Conservation (phyloP, 2,329 filamentous ascomycete genomes). For the Aspergillus hiratsukae region DNA sequence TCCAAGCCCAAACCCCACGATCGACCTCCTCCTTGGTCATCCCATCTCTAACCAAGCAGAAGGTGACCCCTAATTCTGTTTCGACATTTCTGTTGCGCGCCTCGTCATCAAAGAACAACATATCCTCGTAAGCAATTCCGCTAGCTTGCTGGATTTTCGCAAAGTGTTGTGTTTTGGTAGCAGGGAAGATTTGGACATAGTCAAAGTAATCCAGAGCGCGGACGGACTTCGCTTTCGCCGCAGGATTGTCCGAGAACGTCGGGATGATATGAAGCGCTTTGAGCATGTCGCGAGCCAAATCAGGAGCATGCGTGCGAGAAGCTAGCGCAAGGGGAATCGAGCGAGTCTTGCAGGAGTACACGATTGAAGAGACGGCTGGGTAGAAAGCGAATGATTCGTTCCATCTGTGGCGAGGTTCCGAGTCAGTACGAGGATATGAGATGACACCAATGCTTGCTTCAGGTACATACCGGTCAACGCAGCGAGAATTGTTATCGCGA, state of each 20-base stretch:
- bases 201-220: constrained; percentile 52
- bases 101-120: constrained; percentile 97
- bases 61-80: constrained; percentile 68
- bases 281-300: constrained; percentile 75
- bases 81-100: constrained; percentile 77
- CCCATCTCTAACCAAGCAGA: constrained; percentile 76
- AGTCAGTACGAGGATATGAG: constrained; percentile 1
- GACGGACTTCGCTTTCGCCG: constrained; percentile 44
- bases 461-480: constrained; percentile 36
- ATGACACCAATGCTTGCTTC: not conserved
- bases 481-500: constrained; percentile 49
- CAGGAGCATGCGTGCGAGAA: constrained; percentile 73
- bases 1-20: constrained; percentile 74
- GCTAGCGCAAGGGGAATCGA: constrained; percentile 65
- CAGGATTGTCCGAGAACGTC: constrained; percentile 37
- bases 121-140: constrained; percentile 69
- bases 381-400: constrained; percentile 71
- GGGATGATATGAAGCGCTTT: constrained; percentile 62
- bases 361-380: constrained; percentile 61
- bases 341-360: constrained; percentile 56
- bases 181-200: constrained; percentile 62
- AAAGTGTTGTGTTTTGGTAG: constrained; percentile 83
- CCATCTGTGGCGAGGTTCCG: constrained; percentile 30
- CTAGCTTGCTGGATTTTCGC: constrained; percentile 66
- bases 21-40: constrained; percentile 74